Evolutionary conservation across 495 filamentous ascomycete genomes (phyloP).

Genomic region (Schizothecium vesticola): DNA sequence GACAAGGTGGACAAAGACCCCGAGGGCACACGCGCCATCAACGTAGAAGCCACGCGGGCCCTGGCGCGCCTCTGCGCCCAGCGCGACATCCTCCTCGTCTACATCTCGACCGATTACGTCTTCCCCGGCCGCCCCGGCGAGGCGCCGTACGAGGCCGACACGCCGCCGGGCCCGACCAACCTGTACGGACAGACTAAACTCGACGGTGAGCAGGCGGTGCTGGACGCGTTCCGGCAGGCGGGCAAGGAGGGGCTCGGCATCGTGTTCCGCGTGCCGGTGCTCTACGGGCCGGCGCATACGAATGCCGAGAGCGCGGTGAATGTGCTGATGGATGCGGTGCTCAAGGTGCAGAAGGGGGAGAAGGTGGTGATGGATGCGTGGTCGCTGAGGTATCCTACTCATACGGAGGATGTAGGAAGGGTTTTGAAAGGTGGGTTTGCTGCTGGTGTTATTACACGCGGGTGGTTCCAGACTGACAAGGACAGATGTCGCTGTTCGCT

Average conservation of each 20-base stretch:
- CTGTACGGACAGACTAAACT: constrained; percentile 85
- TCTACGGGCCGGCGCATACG: constrained; percentile 66
- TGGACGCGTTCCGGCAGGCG: constrained; percentile 50
- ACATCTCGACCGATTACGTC: constrained; percentile 95
- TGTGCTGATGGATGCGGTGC: constrained; percentile 66
- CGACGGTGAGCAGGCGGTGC: constrained; percentile 71
- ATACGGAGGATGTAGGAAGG: constrained; percentile 81
- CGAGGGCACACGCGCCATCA: constrained; percentile 65
- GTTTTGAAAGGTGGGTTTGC: constrained; percentile 52
- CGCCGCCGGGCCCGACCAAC: constrained; percentile 66
- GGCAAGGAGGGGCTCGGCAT: constrained; percentile 53
- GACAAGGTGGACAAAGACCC: constrained; percentile 80
- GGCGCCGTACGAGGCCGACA: constrained; percentile 71
- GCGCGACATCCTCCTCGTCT: constrained; percentile 67
- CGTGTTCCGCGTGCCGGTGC: constrained; percentile 77
- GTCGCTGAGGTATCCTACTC: constrained; percentile 79
- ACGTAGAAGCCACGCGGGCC: constrained; percentile 61
- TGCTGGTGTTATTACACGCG: not conserved
- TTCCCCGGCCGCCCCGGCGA: constrained; percentile 78
- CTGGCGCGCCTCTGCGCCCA: constrained; percentile 63
- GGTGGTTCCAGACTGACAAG: not conserved
- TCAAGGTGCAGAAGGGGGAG: constrained; percentile 57
- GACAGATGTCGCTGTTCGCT: constrained; percentile 60
- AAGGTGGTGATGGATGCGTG: constrained; percentile 82
- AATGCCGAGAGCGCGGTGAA: constrained; percentile 80